phyloP scores from a whole-genome alignment of 2,329 filamentous ascomycete genomes.

The Stenocarpella maydis region DNA sequence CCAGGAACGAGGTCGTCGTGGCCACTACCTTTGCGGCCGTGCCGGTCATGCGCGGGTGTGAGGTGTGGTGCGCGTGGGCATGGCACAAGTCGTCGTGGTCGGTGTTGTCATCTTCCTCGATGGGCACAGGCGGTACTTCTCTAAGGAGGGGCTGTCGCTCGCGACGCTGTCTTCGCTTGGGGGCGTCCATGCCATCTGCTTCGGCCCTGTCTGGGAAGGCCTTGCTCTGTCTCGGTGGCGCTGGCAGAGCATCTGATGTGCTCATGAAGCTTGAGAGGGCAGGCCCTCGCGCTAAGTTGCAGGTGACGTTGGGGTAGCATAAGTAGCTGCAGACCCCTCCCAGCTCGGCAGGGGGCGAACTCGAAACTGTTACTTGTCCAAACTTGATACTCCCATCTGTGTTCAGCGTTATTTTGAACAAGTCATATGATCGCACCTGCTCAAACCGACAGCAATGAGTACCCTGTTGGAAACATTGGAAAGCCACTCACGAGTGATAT shows the following conservation, averaged over 20 bases:
- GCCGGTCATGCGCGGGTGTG: neutral
- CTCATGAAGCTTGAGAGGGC: too few relatives aligned
- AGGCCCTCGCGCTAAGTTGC: too few relatives aligned
- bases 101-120: neutral
- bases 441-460: too few relatives aligned
- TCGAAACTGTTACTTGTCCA: too few relatives aligned
- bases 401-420: too few relatives aligned
- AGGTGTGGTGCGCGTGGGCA: slow-evolving; percentile 14
- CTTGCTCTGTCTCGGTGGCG: neutral
- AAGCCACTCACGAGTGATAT: too few relatives aligned
- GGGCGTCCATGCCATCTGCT: neutral
- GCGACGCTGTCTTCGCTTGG: neutral
- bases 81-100: neutral
- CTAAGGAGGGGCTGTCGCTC: slow-evolving; percentile 4
- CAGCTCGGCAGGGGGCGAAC: too few relatives aligned
- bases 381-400: too few relatives aligned
- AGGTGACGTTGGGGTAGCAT: too few relatives aligned
- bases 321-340: too few relatives aligned
- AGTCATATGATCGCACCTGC: too few relatives aligned
- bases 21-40: slow-evolving; percentile 26
- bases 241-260: neutral
- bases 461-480: too few relatives aligned
- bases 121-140: neutral
- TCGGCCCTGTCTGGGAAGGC: neutral
- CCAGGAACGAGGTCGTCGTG: slow-evolving; percentile 37